A percentile compares a stretch with the other conserved stretches of the same genome.
phyloP scores from a whole-genome alignment of 1,284 basidiomycete species.

The Leccinum pallidistipes region DNA sequence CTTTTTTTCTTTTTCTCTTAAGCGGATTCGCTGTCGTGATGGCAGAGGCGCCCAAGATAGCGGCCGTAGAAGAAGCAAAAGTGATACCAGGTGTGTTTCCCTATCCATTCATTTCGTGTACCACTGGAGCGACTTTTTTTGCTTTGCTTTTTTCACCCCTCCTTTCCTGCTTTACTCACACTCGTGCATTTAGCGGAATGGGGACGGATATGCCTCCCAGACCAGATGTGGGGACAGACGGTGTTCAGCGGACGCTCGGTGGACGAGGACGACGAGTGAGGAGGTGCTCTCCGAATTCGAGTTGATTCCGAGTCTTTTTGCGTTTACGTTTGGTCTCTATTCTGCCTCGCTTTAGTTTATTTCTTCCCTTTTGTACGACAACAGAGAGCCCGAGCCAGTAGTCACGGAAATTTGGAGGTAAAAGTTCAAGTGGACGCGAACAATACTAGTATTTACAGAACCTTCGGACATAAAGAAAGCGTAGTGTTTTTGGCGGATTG shows the following conservation, averaged over 20 bases:
- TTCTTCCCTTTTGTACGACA: neutral
- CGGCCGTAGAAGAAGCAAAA: constrained; percentile 2
- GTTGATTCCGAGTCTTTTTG: neutral
- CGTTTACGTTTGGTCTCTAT: neutral
- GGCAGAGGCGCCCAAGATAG: constrained; percentile 26
- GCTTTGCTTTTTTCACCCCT: neutral
- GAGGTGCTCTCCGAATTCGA: neutral
- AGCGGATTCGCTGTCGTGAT: constrained; percentile 39
- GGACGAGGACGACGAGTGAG: neutral
- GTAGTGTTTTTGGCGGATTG: too few relatives aligned
- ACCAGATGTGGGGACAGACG: constrained; percentile 8
- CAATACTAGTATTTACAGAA: too few relatives aligned
- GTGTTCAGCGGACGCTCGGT: neutral
- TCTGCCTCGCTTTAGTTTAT: neutral
- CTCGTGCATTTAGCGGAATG: constrained; percentile 18
- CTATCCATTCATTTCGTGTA: neutral
- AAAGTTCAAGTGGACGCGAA: neutral
- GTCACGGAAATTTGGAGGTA: too few relatives aligned
- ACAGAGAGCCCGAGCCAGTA: neutral
- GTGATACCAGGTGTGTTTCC: constrained; percentile 22
- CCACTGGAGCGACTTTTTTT: neutral
- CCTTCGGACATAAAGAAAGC: too few relatives aligned
- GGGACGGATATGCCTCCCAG: constrained; percentile 16
- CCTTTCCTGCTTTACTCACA: neutral
- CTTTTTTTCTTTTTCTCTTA: neutral